Conservation (phyloP, 2,329 filamentous ascomycete species). For the Fusarium sp. region DNA sequence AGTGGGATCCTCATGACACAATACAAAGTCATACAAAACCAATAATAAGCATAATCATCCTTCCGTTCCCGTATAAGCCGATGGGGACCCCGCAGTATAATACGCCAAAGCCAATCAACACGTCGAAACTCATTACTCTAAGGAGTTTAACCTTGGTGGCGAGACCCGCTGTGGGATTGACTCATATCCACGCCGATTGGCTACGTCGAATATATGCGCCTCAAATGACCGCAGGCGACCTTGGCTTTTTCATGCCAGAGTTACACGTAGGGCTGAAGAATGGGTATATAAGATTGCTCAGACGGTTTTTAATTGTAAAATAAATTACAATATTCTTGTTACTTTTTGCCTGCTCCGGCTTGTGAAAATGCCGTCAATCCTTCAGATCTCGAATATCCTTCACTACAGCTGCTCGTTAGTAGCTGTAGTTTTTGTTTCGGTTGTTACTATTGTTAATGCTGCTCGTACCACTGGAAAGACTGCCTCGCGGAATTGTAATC, state of each 20-base stretch:
- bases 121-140: neutral
- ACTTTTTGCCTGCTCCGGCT: neutral
- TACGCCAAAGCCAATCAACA: constrained; percentile 11
- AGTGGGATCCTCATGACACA: constrained; percentile 42
- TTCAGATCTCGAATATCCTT: constrained; percentile 12
- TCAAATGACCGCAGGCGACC: neutral
- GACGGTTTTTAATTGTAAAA: neutral
- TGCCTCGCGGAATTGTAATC: neutral
- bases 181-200: constrained; percentile 17
- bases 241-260: neutral
- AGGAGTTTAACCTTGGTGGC: constrained; percentile 6
- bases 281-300: constrained; percentile 8
- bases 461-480: neutral
- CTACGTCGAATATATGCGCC: constrained; percentile 8
- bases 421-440: neutral
- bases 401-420: constrained; percentile 26
- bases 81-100: neutral
- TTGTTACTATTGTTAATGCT: neutral
- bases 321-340: neutral
- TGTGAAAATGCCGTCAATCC: constrained; percentile 13
- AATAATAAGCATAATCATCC: neutral
- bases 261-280: constrained; percentile 12
- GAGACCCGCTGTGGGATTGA: constrained; percentile 3
- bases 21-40: constrained; percentile 4
- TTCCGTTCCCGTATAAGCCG: neutral